These are phyloP conservation scores for Nakazawaea peltata DNA, from an alignment of 805 yeast species.

Conservation along the genomic window DNA sequence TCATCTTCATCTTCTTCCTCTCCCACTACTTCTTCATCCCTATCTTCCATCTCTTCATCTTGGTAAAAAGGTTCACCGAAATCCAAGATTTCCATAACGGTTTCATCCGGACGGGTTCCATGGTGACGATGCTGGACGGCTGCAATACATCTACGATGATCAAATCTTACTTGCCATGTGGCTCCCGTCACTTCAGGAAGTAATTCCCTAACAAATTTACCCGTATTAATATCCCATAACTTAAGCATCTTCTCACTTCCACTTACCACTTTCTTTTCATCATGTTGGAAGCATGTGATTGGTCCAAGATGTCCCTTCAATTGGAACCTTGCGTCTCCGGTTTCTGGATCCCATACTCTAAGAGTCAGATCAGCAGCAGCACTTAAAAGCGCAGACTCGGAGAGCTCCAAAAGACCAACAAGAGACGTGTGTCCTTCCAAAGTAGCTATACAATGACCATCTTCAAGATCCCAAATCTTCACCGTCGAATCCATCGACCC, in stretches of 20 bases:
- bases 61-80: conserved; percentile 39
- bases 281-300: conserved; percentile 89
- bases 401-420: conserved; percentile 79
- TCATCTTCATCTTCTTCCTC: background rate
- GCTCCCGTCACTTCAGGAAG: conserved; percentile 70
- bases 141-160: conserved; percentile 76
- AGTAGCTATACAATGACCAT: conserved; percentile 61
- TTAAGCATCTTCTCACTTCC: conserved; percentile 86
- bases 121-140: conserved; percentile 56
- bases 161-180: conserved; percentile 93
- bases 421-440: conserved; percentile 84
- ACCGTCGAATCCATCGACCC: conserved; percentile 89
- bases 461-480: conserved; percentile 80
- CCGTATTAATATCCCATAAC: conserved; percentile 79
- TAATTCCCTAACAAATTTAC: conserved; percentile 66
- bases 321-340: conserved; percentile 56
- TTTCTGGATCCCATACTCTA: conserved; percentile 86
- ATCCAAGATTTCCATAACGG: conserved; percentile 80
- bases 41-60: too few species aligned
- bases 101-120: conserved; percentile 39
- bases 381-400: conserved; percentile 71
- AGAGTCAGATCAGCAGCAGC: conserved; percentile 95
- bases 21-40: background rate
- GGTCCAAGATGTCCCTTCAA: conserved; percentile 81
- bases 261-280: conserved; percentile 74